Conservation (phyloP, 2,329 filamentous ascomycete species). For the Hypomyces rosellus region DNA sequence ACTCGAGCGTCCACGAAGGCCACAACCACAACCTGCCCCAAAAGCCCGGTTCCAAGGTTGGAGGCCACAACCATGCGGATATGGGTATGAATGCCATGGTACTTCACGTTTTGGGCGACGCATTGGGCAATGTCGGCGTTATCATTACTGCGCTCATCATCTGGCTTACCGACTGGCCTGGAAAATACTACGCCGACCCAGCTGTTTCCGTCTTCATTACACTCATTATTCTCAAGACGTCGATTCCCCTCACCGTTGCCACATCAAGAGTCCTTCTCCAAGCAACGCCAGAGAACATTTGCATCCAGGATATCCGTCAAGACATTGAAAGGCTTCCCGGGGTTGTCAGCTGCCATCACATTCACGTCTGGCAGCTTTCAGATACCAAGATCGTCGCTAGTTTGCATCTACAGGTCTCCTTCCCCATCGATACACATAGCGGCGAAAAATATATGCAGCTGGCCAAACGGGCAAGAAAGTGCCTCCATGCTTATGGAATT, state of each 20-base stretch:
- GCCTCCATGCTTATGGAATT: conserved; percentile 91
- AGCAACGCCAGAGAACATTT: conserved; percentile 83
- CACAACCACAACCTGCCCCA: conserved; percentile 80
- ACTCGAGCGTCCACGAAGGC: conserved; percentile 55
- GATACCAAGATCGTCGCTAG: conserved; percentile 92
- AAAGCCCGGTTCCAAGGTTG: conserved; percentile 51
- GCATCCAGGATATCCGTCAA: conserved; percentile 82
- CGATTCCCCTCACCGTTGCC: conserved; percentile 71
- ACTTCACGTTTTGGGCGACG: conserved; percentile 72
- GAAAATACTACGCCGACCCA: conserved; percentile 84
- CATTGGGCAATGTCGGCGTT: conserved; percentile 79
- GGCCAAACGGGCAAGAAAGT: conserved; percentile 73
- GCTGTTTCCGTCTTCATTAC: conserved; percentile 92
- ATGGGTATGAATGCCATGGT: conserved; percentile 92
- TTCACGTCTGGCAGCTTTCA: conserved; percentile 96
- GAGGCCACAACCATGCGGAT: conserved; percentile 75
- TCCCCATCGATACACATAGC: conserved; percentile 78
- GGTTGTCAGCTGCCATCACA: conserved; percentile 85
- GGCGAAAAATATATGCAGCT: conserved; percentile 84
- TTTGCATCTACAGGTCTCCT: conserved; percentile 86
- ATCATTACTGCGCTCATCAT: conserved; percentile 80
- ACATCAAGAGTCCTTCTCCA: conserved; percentile 87
- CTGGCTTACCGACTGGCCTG: conserved; percentile 78
- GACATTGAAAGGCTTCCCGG: conserved; percentile 83
- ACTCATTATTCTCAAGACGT: conserved; percentile 65